Base-by-base conservation (phyloP, 495 filamentous ascomycete genomes). In the Aspergillus incahuasiensis region DNA sequence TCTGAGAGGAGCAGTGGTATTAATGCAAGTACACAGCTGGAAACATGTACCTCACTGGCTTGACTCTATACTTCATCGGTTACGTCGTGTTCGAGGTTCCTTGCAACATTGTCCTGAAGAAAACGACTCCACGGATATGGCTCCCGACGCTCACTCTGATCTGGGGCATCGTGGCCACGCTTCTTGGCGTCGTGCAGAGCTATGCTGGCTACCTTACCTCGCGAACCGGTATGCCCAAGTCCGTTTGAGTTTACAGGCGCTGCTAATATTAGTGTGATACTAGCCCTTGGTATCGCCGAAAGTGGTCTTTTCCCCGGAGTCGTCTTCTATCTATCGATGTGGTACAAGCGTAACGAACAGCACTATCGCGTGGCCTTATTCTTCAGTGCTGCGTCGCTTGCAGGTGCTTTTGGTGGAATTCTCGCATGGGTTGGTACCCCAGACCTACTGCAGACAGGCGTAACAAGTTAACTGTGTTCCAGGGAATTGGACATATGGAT, bases 311-410 rank as follows among this genome's bases (percentile, higher is more conserved):
- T 87, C 52, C 86, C 87, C 12, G 87, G 89, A 0, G 87, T 91
- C 0, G 87, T 90, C 0, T 91, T 86, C 66, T 90, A 90, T 62
- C 77, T 92, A n/a, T 87, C 85, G 1, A 90, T 90, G 85, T 91
- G 89, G 85, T 92, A 92, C 56, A 86, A 86, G 61, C 75, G 87
- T 16, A 80, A 79, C 24, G 88, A 91, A 63, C 78, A 79, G 52
- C 84, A 88, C 64, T 89, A 84, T 61, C 83, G 88, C 0, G 80
- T 91, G 35, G 83, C 87, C 9, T 70, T 91, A 1, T 91, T 92
- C 69, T 90, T 91, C 56, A 83, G 82, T 51, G 83, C 85, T 12
- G 86, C 87, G 0, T 85, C 86, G 5, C 70, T 92, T 12, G 87
- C 88, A 1, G 89, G 89, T 38, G 88, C 89, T 0, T 92, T 92